Base-by-base conservation (phyloP, 164 flowering plant species). In the Vitis rupestris region DNA sequence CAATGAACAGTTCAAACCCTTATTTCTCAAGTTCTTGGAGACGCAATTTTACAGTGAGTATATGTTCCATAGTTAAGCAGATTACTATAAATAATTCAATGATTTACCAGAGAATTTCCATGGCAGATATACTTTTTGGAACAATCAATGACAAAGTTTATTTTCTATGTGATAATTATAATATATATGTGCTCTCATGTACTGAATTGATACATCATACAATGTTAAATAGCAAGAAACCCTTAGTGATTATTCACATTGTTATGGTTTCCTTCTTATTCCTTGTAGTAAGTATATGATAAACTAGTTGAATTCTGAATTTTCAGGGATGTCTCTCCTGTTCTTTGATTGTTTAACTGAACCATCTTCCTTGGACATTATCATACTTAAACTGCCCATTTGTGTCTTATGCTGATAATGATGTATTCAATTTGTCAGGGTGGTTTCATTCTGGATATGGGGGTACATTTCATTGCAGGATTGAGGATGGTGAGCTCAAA, bases 1-100 rank as follows among this genome's bases (percentile, higher is more conserved):
- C 98, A 68, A 92, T 92, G 98, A 88, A 87, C 79, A 92, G 88
- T 80, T 85, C 96, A 75, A 95, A 92, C 70, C 99, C 99, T 67
- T 95, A 92, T 80, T 95, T 91, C 81, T 82, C 96, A 75, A 95
- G 94, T 80, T 81, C 94, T 59, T 95, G 99, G 99, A 84, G 99
- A 80, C 91, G 93, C 67, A 77, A 82, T 73, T 91, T 95, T 64
- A 78, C 83, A 67, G 98, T 92, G 75, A 71, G 90, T 82, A 23
- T 14, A 61, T 67, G 23, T 56, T 59, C 66, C 65, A 61, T 30
- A 11, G 9, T 4, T 52, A 44, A 30, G 12, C 15, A 30, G 11
- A 48, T 17, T 50, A 47, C 19, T 17, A 2, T 37, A 50, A 60
- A 11, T 60, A 19, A 6, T 53, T 66, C 50, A 29, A 17, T 53